Conservation (phyloP, 495 filamentous ascomycete species). For the Tuber brumale region DNA sequence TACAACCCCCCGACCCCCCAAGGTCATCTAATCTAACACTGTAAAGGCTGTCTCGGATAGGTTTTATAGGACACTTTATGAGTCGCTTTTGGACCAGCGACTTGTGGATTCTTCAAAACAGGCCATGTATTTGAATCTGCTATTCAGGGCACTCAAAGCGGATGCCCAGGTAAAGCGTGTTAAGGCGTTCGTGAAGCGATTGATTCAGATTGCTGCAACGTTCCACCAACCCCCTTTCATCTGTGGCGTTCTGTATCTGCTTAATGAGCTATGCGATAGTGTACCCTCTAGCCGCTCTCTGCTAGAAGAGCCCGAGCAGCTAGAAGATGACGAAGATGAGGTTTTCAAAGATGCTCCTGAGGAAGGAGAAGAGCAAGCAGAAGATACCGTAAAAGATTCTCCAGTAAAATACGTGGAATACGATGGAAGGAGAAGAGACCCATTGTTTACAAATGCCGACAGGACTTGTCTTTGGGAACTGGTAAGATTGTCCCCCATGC, state of each 20-base stretch:
- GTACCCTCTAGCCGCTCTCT: conserved; percentile 70
- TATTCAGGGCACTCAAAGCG: conserved; percentile 78
- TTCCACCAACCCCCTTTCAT: conserved; percentile 90
- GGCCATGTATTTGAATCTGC: conserved; percentile 82
- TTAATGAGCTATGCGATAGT: conserved; percentile 67
- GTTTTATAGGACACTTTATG: conserved; percentile 91
- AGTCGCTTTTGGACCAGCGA: conserved; percentile 84
- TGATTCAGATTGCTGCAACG: conserved; percentile 71
- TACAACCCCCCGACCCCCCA: conserved; percentile 21
- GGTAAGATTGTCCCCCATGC: conserved; percentile 45
- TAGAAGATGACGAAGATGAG: conserved; percentile 58
- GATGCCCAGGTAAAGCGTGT: conserved; percentile 81
- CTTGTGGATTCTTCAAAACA: conserved; percentile 89
- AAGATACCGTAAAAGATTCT: conserved; percentile 11
- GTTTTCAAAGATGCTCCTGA: conserved; percentile 64
- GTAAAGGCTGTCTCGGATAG: conserved; percentile 60
- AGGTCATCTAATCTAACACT: not conserved
- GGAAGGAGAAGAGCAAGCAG: conserved; percentile 44
- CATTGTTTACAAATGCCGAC: conserved; percentile 83
- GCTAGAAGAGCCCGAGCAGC: conserved; percentile 65
- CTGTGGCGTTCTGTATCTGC: conserved; percentile 78
- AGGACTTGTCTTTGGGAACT: conserved; percentile 89
- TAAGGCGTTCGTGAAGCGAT: conserved; percentile 88
- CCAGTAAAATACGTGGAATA: conserved; percentile 48
- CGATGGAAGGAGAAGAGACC: conserved; percentile 83